A percentile compares a stretch with the other conserved stretches of the same genome.
Evolutionary conservation across 2,329 filamentous ascomycete species (phyloP).

Genomic region (Hymenoscyphus albidus): DNA sequence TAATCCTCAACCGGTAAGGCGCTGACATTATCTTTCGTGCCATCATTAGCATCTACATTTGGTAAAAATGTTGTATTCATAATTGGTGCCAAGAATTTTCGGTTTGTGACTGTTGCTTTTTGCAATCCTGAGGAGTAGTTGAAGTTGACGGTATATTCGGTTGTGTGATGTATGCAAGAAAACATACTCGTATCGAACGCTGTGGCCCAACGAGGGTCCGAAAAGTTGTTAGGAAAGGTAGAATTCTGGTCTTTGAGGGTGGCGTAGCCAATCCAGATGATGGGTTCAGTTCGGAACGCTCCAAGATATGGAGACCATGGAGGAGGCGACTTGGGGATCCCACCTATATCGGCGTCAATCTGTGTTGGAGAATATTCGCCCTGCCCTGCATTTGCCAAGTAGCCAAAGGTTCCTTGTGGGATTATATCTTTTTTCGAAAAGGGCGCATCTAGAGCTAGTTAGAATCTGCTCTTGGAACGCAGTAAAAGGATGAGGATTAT

Average conservation of each 20-base stretch:
- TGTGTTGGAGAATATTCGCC: conserved; percentile 5
- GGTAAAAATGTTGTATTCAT: conserved; percentile 3
- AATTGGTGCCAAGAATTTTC: not conserved
- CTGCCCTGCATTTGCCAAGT: conserved; percentile 1
- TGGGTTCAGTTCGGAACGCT: conserved; percentile 7
- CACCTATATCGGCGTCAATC: not conserved
- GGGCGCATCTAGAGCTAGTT: conserved; percentile 3
- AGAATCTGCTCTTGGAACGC: not conserved
- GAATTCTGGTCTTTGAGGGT: not conserved
- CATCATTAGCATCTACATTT: conserved; percentile 5
- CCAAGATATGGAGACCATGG: conserved; percentile 1
- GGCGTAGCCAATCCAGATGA: conserved; percentile 9
- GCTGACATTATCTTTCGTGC: conserved; percentile 7
- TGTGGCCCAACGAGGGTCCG: not conserved
- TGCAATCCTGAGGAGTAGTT: conserved; percentile 2
- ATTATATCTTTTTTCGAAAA: not conserved
- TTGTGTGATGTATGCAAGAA: conserved; percentile 4
- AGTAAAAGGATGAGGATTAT: not conserved
- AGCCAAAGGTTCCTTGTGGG: not conserved
- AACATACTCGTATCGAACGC: conserved; percentile 5
- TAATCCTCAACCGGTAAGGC: conserved; percentile 3
- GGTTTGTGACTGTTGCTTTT: conserved; percentile 4
- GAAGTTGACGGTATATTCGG: conserved; percentile 4
- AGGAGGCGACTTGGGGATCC: not conserved
- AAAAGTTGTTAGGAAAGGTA: not conserved